Base-by-base conservation (phyloP, 768 basidiomycete species). In the Gloeostereum incarnatum region DNA sequence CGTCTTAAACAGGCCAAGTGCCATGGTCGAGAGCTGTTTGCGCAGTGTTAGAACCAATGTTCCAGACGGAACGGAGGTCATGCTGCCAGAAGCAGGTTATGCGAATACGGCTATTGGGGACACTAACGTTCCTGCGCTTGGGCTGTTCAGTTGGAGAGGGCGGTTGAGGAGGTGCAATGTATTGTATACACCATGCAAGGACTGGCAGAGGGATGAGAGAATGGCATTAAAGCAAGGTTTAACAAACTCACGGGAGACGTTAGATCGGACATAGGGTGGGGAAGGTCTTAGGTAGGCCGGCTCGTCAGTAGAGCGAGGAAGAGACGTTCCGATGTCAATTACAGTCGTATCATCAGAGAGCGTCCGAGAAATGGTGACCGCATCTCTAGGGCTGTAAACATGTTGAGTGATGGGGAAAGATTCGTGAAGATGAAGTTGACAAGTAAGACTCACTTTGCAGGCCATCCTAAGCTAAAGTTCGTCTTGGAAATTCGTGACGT, bases 71-170 rank as follows among this genome's bases (percentile, higher is more conserved):
- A 45, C 86, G 84, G 20, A 94, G 73, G 61, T 96, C 88, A 55
- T 94, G 92, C 53, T 93, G 88, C 87, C 89, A 94, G 54, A 94
- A 92, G 53, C 88, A 93, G 1, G 87, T 91, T 44, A 93, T 75
- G 25, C 88, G 80, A 19, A 90, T 54, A 43, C 71, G 64, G 30
- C 61, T 66, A 38, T 51, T 49, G 8, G 45, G 31, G 6, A 48
- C 43, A 17, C 48, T 52, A 47, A 60, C 18, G 51, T 32, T 52
- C 45, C 57, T 72, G 51, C 52, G 68, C 52, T 50, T 63, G 45
- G 53, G 37, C 31, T 45, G 38, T 45, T 53, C 54, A 26, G 48
- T 47, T 4, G 59, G 51, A 21, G 59, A 48, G 2, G 56, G 49
- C 35, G 58, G 50, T 38, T 53, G 63, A 3, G 66, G 60, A 25